phyloP scores from a whole-genome alignment of 371 early-diverging fungal genomes.

The Blakeslea trispora region DNA sequence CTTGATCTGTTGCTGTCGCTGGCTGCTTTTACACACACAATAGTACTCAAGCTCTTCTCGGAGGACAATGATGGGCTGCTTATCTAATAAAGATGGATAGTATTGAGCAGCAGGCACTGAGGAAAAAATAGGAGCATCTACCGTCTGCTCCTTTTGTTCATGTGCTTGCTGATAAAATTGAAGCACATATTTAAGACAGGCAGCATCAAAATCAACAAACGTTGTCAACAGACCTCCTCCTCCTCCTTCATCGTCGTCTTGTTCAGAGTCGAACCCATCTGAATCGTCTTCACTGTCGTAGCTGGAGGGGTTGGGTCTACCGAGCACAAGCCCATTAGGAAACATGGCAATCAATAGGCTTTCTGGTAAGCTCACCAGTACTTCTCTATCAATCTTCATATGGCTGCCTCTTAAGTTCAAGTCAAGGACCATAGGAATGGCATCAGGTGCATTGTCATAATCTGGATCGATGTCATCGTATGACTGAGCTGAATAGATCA shows the following conservation, averaged over 20 bases:
- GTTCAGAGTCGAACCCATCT: constrained; percentile 49
- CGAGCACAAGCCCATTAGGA: constrained; percentile 73
- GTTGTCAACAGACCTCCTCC: constrained; percentile 55
- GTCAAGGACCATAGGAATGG: constrained; percentile 61
- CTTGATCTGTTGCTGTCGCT: constrained; percentile 53
- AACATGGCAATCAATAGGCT: constrained; percentile 83
- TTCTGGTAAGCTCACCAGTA: constrained; percentile 74
- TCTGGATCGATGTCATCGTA: constrained; percentile 31
- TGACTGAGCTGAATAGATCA: constrained; percentile 34
- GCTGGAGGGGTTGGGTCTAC: constrained; percentile 47
- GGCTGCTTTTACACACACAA: constrained; percentile 42
- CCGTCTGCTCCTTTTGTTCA: constrained; percentile 19
- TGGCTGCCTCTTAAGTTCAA: constrained; percentile 75
- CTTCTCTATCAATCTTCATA: constrained; percentile 73
- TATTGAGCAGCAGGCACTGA: constrained; percentile 36
- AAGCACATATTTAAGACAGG: constrained; percentile 64
- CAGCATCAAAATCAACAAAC: constrained; percentile 67
- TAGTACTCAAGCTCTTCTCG: constrained; percentile 68
- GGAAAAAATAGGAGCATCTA: constrained; percentile 10
- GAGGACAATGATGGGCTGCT: constrained; percentile 71
- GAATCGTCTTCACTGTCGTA: constrained; percentile 52
- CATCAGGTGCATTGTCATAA: constrained; percentile 37
- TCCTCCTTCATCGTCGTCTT: no score
- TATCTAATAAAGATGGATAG: constrained; percentile 62
- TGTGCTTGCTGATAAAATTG: constrained; percentile 47